These are phyloP conservation scores for Penicillium sclerotigenum DNA, from an alignment of 2,329 filamentous ascomycete genomes.

Conservation along the genomic window DNA sequence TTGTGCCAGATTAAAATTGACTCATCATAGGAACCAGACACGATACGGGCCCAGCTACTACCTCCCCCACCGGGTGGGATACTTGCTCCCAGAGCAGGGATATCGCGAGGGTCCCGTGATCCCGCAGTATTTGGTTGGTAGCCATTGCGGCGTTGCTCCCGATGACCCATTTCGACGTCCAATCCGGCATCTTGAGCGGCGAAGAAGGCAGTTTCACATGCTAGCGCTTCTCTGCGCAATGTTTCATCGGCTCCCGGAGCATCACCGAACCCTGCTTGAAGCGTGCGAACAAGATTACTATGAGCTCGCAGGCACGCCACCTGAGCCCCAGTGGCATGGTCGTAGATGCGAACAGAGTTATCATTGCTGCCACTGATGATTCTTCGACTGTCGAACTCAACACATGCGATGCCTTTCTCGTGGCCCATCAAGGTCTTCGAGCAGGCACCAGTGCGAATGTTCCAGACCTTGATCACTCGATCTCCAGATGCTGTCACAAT, in stretches of 20 bases:
- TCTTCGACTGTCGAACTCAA: conserved; percentile 89
- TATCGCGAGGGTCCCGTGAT: conserved; percentile 69
- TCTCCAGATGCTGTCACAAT: conserved; percentile 96
- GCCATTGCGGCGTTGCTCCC: conserved; percentile 52
- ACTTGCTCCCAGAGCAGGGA: conserved; percentile 74
- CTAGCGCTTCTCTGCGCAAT: conserved; percentile 68
- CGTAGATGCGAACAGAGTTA: conserved; percentile 93
- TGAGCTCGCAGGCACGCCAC: conserved; percentile 85
- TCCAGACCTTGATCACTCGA: conserved; percentile 90
- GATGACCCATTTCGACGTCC: conserved; percentile 31
- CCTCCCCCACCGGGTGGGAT: conserved; percentile 88
- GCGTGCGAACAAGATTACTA: conserved; percentile 79
- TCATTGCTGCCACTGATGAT: conserved; percentile 97
- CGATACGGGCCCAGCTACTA: conserved; percentile 85
- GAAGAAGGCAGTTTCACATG: conserved; percentile 71
- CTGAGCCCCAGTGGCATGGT: conserved; percentile 78
- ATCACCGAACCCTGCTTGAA: conserved; percentile 93
- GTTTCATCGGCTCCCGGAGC: conserved; percentile 74
- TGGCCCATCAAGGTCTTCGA: conserved; percentile 79
- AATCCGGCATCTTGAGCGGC: conserved; percentile 51
- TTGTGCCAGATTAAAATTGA: conserved; percentile 93
- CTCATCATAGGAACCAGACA: conserved; percentile 95
- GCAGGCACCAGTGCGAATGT: conserved; percentile 75
- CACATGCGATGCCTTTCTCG: conserved; percentile 92
- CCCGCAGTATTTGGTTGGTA: conserved; percentile 62